Evolutionary conservation across 1,284 basidiomycete species (phyloP), one percentile per base, ranked within the genome.

Genomic region (Rhodotorula sp.): DNA sequence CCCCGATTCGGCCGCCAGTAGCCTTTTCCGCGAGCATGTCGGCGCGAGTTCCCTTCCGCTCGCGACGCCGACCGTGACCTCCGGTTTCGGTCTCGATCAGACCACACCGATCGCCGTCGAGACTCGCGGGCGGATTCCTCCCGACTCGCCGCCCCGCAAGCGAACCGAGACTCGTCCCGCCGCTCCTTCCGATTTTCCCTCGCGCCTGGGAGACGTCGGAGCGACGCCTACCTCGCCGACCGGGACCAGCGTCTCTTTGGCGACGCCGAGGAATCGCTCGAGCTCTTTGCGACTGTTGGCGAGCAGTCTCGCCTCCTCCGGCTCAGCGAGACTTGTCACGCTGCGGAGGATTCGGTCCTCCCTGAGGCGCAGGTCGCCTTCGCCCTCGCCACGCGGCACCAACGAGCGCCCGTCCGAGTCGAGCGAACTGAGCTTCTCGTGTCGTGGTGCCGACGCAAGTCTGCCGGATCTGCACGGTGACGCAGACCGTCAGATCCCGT

Each of bases 391-490:
- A 3, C 26, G 56, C 43, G 34, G 12, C 5, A 18, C 26, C 21
- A 21, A 26, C 18, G 28, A 38, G n/a, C 52, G 66, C 23, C 43
- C 15, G 16, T 68, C 66, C 1, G 56, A 57, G 15, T 48, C 63
- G 28, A 68, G 63, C 2, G 70, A 68, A 26, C 50, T 68, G 8
- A 68, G 63, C 16, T 71, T 71, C 60, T 57, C 64, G 3, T 66
- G 70, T 31, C 62, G 66, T 21, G 70, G 66, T 5, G 48, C 50
- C 1, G 38, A 19, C 5, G n/a, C 56, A 7, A 62, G 63, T 23
- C 49, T 50, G 10, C 43, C 56, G 19, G 58, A 59, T 21, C 52
- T 58, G 23, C 28, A n/a, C 15, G 8, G 26, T 26, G 54, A 26
- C 14, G n/a, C 54, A 56, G 28, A 43, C 10, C 38, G 38, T 43